These are phyloP conservation scores for Epichloe hybrida DNA, from an alignment of 2,329 filamentous ascomycete genomes.

Conservation along the genomic window DNA sequence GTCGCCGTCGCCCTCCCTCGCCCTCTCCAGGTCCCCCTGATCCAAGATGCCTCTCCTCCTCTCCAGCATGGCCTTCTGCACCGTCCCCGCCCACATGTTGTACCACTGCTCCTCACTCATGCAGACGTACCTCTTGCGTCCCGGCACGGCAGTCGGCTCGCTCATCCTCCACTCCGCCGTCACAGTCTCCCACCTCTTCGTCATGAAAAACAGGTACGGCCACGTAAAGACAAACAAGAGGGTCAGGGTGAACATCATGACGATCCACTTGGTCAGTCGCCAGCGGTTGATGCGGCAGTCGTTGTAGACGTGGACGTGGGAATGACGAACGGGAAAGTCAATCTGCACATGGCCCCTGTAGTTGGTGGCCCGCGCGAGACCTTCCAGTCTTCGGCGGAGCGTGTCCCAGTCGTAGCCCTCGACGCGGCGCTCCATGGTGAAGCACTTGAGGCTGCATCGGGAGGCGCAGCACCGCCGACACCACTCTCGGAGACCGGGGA, in stretches of 20 bases:
- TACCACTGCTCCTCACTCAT: conserved; percentile 48
- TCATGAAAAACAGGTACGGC: conserved; percentile 56
- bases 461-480: conserved; percentile 53
- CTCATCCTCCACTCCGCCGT: conserved; percentile 41
- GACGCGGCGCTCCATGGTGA: conserved; percentile 38
- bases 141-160: conserved; percentile 15
- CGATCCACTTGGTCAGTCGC: conserved; percentile 50
- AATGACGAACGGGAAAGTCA: conserved; percentile 44
- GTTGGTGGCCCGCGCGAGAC: conserved; percentile 48
- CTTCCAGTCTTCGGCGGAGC: conserved; percentile 37
- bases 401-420: conserved; percentile 45
- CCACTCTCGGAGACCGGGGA: conserved; percentile 39
- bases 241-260: conserved; percentile 50
- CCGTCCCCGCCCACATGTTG: conserved; percentile 45
- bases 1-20: conserved; percentile 8
- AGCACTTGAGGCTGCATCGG: conserved; percentile 41
- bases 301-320: conserved; percentile 49
- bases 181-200: conserved; percentile 52
- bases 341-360: conserved; percentile 51
- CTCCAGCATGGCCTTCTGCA: conserved; percentile 45
- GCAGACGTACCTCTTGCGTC: conserved; percentile 33
- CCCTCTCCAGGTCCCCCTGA: conserved; percentile 38
- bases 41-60: conserved; percentile 41
- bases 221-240: conserved; percentile 58
- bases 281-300: conserved; percentile 48